Conservation (phyloP, 306 rosid genomes). For the Biancaea sappan region DNA sequence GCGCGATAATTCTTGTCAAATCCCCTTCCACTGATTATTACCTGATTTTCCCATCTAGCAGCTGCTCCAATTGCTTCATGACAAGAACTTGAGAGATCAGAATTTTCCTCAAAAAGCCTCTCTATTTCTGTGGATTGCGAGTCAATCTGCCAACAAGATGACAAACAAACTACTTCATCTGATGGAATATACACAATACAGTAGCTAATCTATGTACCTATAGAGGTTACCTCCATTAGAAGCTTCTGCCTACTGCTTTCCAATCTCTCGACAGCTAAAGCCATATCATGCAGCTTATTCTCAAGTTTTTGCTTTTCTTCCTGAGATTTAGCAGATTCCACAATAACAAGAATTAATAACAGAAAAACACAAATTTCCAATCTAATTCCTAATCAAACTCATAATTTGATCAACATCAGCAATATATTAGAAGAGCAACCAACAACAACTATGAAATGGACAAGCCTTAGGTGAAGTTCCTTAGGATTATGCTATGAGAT, state of each 20-base stretch:
- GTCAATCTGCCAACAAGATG: slow-evolving; percentile 67
- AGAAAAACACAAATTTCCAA: slow-evolving; percentile 2
- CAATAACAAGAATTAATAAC: not conserved
- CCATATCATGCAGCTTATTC: slow-evolving; percentile 92
- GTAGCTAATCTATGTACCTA: slow-evolving; percentile 17
- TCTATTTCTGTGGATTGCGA: slow-evolving; percentile 91
- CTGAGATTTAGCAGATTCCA: slow-evolving; percentile 43
- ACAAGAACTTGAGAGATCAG: slow-evolving; percentile 65
- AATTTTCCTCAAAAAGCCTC: slow-evolving; percentile 91
- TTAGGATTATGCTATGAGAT: not conserved
- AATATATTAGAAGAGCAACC: slow-evolving; percentile 29
- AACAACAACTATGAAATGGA: slow-evolving; percentile 17
- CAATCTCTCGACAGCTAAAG: slow-evolving; percentile 83
- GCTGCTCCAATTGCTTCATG: slow-evolving; percentile 63
- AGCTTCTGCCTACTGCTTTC: slow-evolving; percentile 96
- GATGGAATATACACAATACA: slow-evolving; percentile 33
- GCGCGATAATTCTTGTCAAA: slow-evolving; percentile 27
- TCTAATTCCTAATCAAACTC: not conserved
- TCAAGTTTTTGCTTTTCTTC: slow-evolving; percentile 89
- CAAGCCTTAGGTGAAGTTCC: not conserved
- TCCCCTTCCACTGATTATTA: slow-evolving; percentile 30
- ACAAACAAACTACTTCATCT: slow-evolving; percentile 30
- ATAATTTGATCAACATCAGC: not conserved
- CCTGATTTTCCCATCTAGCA: slow-evolving; percentile 86
- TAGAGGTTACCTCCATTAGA: slow-evolving; percentile 67